Conservation (phyloP, 163 green algal species). For the Volvox carteri region DNA sequence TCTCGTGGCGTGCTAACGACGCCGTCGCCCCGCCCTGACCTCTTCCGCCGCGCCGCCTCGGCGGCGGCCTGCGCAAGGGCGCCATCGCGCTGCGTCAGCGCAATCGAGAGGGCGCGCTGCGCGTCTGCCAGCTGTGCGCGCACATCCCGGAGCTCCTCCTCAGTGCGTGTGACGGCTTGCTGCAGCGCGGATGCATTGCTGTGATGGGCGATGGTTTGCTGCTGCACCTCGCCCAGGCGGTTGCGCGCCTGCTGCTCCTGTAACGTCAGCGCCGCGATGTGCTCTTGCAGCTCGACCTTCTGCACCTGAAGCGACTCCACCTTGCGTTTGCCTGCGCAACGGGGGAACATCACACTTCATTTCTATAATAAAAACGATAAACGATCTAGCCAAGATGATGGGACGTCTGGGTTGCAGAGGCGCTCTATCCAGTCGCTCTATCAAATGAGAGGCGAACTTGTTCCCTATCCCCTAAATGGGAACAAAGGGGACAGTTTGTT, state of each 20-base stretch:
- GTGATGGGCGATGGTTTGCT: slow-evolving; percentile 5
- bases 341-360: too few relatives aligned
- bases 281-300: neutral
- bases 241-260: neutral
- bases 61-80: slow-evolving; percentile 8
- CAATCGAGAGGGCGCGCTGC: neutral
- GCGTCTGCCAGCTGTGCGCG: neutral
- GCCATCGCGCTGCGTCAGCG: neutral
- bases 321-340: slow-evolving; percentile 36
- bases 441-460: too few relatives aligned
- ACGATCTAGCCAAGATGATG: too few relatives aligned
- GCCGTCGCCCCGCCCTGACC: neutral
- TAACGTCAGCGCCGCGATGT: neutral
- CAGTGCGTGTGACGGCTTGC: neutral
- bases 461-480: too few relatives aligned
- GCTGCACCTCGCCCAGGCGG: slow-evolving; percentile 9
- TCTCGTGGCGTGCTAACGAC: neutral
- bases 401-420: too few relatives aligned
- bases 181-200: neutral
- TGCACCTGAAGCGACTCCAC: slow-evolving; percentile 36
- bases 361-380: too few relatives aligned
- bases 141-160: slow-evolving; percentile 26
- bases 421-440: too few relatives aligned
- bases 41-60: neutral
- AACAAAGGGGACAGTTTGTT: too few relatives aligned